These are phyloP conservation scores for Chrysopogon serrulatus DNA, from an alignment of 176 grass and related monocot species.

Conservation along the genomic window DNA sequence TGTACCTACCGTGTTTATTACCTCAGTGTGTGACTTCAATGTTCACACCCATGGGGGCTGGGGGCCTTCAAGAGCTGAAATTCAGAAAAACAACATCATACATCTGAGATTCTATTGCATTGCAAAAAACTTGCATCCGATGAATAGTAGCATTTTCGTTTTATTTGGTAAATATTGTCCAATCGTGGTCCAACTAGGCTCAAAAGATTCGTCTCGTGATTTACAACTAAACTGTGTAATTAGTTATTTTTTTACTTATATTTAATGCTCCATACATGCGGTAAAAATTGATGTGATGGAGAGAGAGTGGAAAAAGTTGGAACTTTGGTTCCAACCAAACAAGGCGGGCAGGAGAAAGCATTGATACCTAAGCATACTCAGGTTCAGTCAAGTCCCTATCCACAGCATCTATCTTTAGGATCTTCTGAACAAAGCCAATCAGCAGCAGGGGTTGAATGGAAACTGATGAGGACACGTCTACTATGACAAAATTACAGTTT, in stretches of 20 bases:
- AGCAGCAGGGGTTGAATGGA: constrained; percentile 41
- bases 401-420: constrained; percentile 21
- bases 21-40: constrained; percentile 52
- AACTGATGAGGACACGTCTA: constrained; percentile 51
- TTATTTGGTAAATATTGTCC: too few species aligned
- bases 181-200: too few species aligned
- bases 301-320: too few species aligned
- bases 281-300: too few species aligned
- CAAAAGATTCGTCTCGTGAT: too few species aligned
- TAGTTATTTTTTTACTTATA: too few species aligned
- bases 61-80: constrained; percentile 46
- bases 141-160: too few species aligned
- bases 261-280: too few species aligned
- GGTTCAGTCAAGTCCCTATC: not conserved
- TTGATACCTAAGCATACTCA: constrained; percentile 33
- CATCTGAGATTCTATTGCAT: not conserved
- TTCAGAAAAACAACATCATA: not conserved
- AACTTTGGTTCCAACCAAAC: too few species aligned
- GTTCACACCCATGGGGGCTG: constrained; percentile 47
- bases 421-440: constrained; percentile 26
- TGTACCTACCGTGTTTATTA: constrained; percentile 14
- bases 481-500: too few species aligned
- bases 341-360: not conserved
- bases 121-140: too few species aligned
- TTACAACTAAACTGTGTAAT: too few species aligned